Evolutionary conservation across 2,329 filamentous ascomycete species (phyloP).

Genomic region (Gremmenia infestans): DNA sequence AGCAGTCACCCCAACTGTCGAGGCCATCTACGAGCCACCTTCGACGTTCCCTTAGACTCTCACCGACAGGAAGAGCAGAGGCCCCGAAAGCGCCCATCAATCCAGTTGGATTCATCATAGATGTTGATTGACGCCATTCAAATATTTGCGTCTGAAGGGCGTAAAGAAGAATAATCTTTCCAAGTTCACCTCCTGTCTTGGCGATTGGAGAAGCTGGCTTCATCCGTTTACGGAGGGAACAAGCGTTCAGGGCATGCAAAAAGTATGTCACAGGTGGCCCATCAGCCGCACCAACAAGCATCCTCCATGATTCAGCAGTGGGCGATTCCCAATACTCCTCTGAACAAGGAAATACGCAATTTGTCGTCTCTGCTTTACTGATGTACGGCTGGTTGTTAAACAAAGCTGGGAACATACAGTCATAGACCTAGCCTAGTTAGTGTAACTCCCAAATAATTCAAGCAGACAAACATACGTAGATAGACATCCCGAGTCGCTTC

Average conservation of each 20-base stretch:
- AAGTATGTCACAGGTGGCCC: constrained; percentile 22
- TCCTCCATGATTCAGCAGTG: constrained; percentile 22
- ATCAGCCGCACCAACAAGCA: constrained; percentile 18
- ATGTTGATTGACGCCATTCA: constrained; percentile 27
- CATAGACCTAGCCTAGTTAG: constrained; percentile 18
- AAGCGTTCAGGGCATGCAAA: constrained; percentile 27
- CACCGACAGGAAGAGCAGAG: constrained; percentile 23
- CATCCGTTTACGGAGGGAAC: constrained; percentile 25
- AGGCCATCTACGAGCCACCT: constrained; percentile 25
- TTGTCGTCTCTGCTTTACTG: constrained; percentile 29
- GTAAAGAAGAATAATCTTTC: constrained; percentile 27
- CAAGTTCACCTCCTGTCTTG: constrained; percentile 18
- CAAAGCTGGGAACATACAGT: constrained; percentile 27
- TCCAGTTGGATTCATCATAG: constrained; percentile 28
- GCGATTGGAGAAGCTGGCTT: constrained; percentile 25
- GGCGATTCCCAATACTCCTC: constrained; percentile 25
- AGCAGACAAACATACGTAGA: constrained; percentile 23
- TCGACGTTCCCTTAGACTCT: constrained; percentile 21
- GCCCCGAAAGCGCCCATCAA: constrained; percentile 24
- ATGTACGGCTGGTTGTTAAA: constrained; percentile 29
- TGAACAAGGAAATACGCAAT: constrained; percentile 26
- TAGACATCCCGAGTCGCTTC: constrained; percentile 25
- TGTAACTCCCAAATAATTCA: background rate
- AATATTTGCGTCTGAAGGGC: constrained; percentile 28
- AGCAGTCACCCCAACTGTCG: constrained; percentile 25